These are phyloP conservation scores for Volutella citrinella DNA, from an alignment of 2,329 filamentous ascomycete genomes.

Conservation along the genomic window DNA sequence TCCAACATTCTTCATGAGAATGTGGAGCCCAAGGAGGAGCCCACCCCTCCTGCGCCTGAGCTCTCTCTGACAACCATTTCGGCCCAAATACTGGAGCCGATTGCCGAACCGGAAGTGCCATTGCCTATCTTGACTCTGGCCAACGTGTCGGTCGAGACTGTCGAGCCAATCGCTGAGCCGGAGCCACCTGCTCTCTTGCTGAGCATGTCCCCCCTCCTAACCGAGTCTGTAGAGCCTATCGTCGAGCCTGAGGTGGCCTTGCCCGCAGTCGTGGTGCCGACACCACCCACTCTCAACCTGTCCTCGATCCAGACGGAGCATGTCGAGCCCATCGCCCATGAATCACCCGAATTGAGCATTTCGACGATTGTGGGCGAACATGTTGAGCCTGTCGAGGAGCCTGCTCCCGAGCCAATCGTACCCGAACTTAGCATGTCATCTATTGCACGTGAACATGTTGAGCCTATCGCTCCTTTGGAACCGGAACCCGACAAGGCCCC, in stretches of 20 bases:
- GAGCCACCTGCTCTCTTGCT: conserved; percentile 23
- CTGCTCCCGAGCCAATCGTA: not conserved
- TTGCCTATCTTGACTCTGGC: conserved; percentile 24
- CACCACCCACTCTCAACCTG: conserved; percentile 15
- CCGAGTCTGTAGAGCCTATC: conserved; percentile 25
- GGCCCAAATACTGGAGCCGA: conserved; percentile 27
- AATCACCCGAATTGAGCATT: conserved; percentile 12
- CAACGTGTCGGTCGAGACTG: conserved; percentile 19
- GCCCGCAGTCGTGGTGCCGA: conserved; percentile 21
- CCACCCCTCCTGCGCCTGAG: conserved; percentile 21
- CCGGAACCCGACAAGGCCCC: conserved; percentile 4
- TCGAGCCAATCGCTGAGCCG: conserved; percentile 28
- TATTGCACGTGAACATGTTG: conserved; percentile 14
- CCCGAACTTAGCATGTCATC: conserved; percentile 22
- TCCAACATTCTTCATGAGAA: conserved; percentile 38
- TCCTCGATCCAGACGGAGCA: conserved; percentile 14
- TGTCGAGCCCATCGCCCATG: conserved; percentile 5
- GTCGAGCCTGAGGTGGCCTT: conserved; percentile 13
- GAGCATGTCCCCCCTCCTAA: conserved; percentile 23
- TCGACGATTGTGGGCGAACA: conserved; percentile 18
- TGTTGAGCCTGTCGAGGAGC: conserved; percentile 15
- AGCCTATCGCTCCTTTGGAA: conserved; percentile 15
- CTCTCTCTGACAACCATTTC: conserved; percentile 26
- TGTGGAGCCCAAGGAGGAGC: conserved; percentile 25
- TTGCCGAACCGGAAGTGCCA: conserved; percentile 19